phyloP scores from a whole-genome alignment of 148 eudicot genomes.

The Selenicereus undatus region DNA sequence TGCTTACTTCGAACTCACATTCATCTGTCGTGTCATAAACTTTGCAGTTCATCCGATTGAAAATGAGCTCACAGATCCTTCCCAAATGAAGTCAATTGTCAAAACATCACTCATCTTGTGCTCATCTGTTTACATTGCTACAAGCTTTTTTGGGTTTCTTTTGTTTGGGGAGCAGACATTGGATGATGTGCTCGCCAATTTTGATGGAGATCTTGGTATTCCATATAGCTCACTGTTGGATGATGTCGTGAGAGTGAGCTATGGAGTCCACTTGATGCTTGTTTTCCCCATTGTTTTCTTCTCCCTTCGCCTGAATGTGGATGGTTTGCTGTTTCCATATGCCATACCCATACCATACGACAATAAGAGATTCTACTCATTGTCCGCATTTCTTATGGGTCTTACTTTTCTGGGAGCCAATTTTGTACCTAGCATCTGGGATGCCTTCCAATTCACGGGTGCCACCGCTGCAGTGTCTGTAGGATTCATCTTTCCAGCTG shows the following conservation, averaged over 20 bases:
- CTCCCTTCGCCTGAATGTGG: constrained; percentile 73
- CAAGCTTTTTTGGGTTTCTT: constrained; percentile 77
- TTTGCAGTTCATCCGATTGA: constrained; percentile 79
- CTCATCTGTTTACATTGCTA: constrained; percentile 56
- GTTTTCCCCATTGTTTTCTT: constrained; percentile 81
- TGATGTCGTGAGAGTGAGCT: constrained; percentile 71
- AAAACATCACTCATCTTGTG: constrained; percentile 57
- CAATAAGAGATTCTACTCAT: constrained; percentile 44
- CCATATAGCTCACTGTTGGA: constrained; percentile 65
- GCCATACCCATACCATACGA: constrained; percentile 55
- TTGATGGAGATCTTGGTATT: constrained; percentile 74
- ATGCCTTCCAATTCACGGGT: constrained; percentile 80
- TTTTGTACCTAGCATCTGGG: constrained; percentile 76
- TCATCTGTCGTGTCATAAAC: not conserved
- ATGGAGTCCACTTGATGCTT: constrained; percentile 78
- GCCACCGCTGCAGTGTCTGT: constrained; percentile 80
- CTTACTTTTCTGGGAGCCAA: constrained; percentile 62
- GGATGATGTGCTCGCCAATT: constrained; percentile 85
- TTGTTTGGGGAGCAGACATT: constrained; percentile 61
- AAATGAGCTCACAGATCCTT: constrained; percentile 66
- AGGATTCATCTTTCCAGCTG: constrained; percentile 77
- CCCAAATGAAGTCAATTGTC: constrained; percentile 66
- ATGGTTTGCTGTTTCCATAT: constrained; percentile 63
- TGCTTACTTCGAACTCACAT: not conserved
- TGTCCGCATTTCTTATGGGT: constrained; percentile 54